These are phyloP conservation scores for Arthrobotrys pseudoclavata DNA, from an alignment of 2,329 filamentous ascomycete species.

Conservation along the genomic window DNA sequence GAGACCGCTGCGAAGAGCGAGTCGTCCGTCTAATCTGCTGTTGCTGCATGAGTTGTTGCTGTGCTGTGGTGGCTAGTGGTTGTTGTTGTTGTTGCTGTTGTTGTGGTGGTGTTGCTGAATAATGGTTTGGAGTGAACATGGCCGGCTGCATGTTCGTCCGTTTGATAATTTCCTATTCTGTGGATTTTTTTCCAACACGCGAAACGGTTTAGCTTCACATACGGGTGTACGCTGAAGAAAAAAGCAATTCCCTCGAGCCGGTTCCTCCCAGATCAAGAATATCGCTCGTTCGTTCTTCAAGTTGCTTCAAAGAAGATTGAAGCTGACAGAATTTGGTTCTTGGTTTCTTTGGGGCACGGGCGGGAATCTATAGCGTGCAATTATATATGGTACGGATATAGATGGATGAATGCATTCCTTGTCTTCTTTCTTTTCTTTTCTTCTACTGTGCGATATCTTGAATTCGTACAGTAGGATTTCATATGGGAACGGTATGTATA, in stretches of 20 bases:
- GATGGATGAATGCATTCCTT: slow-evolving; percentile 13
- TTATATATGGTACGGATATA: slow-evolving; percentile 27
- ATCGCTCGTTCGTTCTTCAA: neutral
- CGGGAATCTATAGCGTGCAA: slow-evolving; percentile 14
- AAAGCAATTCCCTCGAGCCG: slow-evolving; percentile 4
- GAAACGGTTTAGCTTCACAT: slow-evolving; percentile 25
- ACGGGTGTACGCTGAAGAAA: slow-evolving; percentile 1
- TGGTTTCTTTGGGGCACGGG: slow-evolving; percentile 13
- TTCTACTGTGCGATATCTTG: slow-evolving; percentile 35
- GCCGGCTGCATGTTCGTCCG: slow-evolving; percentile 58
- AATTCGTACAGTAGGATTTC: slow-evolving; percentile 34
- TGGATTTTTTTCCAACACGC: slow-evolving; percentile 7
- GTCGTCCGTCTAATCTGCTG: slow-evolving; percentile 52
- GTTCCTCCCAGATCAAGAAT: slow-evolving; percentile 5
- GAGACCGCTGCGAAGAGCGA: slow-evolving; percentile 54
- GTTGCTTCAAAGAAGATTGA: slow-evolving; percentile 7
- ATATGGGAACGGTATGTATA: slow-evolving; percentile 22
- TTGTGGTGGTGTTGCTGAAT: slow-evolving; percentile 32
- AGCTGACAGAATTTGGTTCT: neutral
- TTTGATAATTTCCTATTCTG: slow-evolving; percentile 54
- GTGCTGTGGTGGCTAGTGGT: slow-evolving; percentile 24
- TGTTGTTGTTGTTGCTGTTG: slow-evolving; percentile 32
- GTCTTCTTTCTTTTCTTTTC: neutral
- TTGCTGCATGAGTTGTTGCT: slow-evolving; percentile 45
- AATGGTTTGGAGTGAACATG: slow-evolving; percentile 53